These are phyloP conservation scores for Venturia oleaginea DNA, from an alignment of 2,329 filamentous ascomycete genomes.

Conservation along the genomic window DNA sequence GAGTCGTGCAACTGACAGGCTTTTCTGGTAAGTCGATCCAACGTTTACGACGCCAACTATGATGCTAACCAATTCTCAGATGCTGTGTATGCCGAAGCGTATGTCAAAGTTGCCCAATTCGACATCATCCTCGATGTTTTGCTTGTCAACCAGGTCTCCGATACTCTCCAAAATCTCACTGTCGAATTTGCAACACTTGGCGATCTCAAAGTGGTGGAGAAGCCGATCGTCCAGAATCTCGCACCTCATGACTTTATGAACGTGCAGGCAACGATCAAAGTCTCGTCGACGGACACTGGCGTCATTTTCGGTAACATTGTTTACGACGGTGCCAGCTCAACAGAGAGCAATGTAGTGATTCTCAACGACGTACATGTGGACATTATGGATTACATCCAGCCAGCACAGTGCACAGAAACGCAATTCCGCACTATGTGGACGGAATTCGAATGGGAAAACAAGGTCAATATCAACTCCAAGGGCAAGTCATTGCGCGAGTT, in stretches of 20 bases:
- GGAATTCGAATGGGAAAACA: conserved; percentile 99
- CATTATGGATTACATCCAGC: conserved; percentile 99
- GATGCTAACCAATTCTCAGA: conserved; percentile 30
- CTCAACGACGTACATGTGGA: conserved; percentile 97
- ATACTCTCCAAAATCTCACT: conserved; percentile 92
- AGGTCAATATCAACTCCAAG: conserved; percentile 99
- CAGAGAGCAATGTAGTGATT: conserved; percentile 93
- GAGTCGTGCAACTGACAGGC: conserved; percentile 92
- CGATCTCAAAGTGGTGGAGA: conserved; percentile 94
- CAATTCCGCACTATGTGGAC: conserved; percentile 99
- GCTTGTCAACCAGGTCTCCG: conserved; percentile 90
- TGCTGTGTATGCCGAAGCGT: conserved; percentile 96
- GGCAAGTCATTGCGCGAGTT: conserved; percentile 86
- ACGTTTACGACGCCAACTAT: too few species aligned
- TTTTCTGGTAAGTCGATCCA: conserved; percentile 56
- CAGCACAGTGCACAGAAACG: conserved; percentile 90
- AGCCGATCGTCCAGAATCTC: conserved; percentile 91
- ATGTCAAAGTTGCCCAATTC: conserved; percentile 97
- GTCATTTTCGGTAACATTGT: conserved; percentile 99
- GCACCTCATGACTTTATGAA: conserved; percentile 96
- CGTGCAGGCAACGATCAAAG: conserved; percentile 97
- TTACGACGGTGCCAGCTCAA: conserved; percentile 87
- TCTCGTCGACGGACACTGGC: conserved; percentile 93
- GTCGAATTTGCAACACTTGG: conserved; percentile 98
- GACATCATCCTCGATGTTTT: conserved; percentile 89